Evolutionary conservation across 768 basidiomycete genomes (phyloP), one percentile per base, ranked within the genome.

Genomic region (Nevesoporus exiguus): DNA sequence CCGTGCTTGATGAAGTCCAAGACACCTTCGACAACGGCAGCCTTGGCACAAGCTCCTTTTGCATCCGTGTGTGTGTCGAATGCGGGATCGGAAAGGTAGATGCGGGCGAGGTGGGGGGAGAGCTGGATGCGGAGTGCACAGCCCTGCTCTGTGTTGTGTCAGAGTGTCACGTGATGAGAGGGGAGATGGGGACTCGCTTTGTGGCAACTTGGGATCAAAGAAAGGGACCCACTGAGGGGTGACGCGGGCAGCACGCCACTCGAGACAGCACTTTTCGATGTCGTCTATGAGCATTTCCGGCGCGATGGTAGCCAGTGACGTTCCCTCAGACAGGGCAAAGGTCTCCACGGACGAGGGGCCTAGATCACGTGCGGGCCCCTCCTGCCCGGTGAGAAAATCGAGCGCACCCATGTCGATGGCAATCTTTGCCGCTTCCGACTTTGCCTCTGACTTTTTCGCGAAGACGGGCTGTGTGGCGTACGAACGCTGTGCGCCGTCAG

Each of bases 321-420:
- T 21, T 8, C 22, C n/a, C 4, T 48, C 52, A 7, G 52, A 37
- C 11, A 45, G 21, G 31, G 14, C 40, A 7, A 43, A 43, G 13
- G 33, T 31, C 14, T 52, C 47, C 4, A 37, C 24, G 17, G 58
- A 36, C 14, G 64, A 71, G 41, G 71, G 70, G 2, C 62, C 50
- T 7, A 73, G 64, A 6, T 69, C 63, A 7, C 69, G 71, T 36
- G 75, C 74, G 41, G 67, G 72, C 27, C 66, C 66, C 33, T 71
- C 67, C 27, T 76, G 72, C 2, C 67, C 61, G 7, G 65, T 49
- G 44, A 86, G 79, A 60, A 87, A 87, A 19, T 84, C 78, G 30
- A 86, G 63, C 1, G 78, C 85, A 19, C 82, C 83, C 73, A 80
- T 77, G 7, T 82, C 74, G 22, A 86, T 70, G 5, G 86, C 86